Evolutionary conservation across 2,329 filamentous ascomycete species (phyloP).

Genomic region (Seiridium unicorne): DNA sequence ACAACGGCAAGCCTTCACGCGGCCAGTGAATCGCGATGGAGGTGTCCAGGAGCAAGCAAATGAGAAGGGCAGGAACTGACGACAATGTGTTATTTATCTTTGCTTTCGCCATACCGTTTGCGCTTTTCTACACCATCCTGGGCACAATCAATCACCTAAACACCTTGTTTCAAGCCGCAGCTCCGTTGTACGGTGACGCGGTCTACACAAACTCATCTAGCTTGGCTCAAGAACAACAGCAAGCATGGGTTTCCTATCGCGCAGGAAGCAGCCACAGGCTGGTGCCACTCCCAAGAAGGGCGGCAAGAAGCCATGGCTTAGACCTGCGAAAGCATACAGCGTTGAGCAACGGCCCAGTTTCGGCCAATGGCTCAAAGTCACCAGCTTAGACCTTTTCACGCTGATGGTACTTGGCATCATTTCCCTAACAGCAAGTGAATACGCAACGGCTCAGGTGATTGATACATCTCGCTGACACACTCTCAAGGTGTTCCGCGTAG

Average conservation of each 20-base stretch:
- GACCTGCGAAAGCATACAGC: slow-evolving; percentile 9
- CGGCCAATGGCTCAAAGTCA: slow-evolving; percentile 53
- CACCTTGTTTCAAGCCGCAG: neutral
- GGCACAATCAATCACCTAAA: neutral
- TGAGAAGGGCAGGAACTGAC: neutral
- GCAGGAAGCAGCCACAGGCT: neutral
- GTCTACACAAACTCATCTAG: neutral
- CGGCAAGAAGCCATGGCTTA: neutral
- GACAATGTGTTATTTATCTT: neutral
- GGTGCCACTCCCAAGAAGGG: neutral
- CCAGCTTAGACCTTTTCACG: slow-evolving; percentile 58
- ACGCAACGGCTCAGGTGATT: neutral
- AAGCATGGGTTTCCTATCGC: neutral
- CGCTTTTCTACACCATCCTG: neutral
- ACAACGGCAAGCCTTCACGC: neutral
- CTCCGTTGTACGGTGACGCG: neutral
- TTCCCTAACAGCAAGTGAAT: slow-evolving; percentile 25
- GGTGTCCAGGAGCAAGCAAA: neutral
- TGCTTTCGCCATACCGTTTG: neutral
- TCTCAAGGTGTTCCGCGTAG: slow-evolving; percentile 47
- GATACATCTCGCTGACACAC: neutral
- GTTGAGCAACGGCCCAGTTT: slow-evolving; percentile 20
- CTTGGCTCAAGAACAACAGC: neutral
- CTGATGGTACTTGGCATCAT: slow-evolving; percentile 54
- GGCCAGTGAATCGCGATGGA: neutral